These are phyloP conservation scores for Coelastrella sp. DNA, from an alignment of 139 green algal genomes.

Conservation along the genomic window DNA sequence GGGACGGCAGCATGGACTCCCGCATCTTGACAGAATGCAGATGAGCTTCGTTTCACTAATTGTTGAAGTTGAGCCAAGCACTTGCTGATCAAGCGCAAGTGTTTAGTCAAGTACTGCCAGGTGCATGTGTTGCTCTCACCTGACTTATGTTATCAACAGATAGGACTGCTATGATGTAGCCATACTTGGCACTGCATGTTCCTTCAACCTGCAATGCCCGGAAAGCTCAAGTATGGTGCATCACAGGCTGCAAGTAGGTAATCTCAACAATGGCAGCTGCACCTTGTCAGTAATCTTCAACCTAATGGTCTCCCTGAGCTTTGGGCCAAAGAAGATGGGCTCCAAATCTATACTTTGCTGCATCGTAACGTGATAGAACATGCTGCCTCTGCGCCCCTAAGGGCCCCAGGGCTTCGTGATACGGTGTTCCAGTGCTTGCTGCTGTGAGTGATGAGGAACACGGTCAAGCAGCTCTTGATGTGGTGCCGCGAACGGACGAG, in stretches of 20 bases:
- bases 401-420: not conserved
- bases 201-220: conserved; percentile 82
- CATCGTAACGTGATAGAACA: conserved; percentile 89
- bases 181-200: conserved; percentile 86
- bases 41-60: no score
- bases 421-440: not conserved
- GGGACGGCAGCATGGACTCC: no score
- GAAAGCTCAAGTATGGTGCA: not conserved
- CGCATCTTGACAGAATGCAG: no score
- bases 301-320: conserved; percentile 67
- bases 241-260: not conserved
- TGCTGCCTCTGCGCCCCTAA: conserved; percentile 51
- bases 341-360: conserved; percentile 82
- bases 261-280: not conserved
- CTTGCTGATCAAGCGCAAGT: no score
- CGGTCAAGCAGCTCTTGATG: no score
- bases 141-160: conserved; percentile 67
- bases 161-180: conserved; percentile 88
- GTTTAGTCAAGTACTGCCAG: no score
- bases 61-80: no score
- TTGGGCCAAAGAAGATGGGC: conserved; percentile 79
- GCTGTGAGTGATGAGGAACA: not conserved
- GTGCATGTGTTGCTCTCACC: conserved; percentile 55
- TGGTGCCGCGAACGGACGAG: no score
- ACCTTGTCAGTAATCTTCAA: conserved; percentile 73